Percentiles rank a stretch among this genome's conserved stretches.
Evolutionary conservation across 352 stramenopile genomes (phyloP).

Genomic region (Phytopythium chamaehyphon): DNA sequence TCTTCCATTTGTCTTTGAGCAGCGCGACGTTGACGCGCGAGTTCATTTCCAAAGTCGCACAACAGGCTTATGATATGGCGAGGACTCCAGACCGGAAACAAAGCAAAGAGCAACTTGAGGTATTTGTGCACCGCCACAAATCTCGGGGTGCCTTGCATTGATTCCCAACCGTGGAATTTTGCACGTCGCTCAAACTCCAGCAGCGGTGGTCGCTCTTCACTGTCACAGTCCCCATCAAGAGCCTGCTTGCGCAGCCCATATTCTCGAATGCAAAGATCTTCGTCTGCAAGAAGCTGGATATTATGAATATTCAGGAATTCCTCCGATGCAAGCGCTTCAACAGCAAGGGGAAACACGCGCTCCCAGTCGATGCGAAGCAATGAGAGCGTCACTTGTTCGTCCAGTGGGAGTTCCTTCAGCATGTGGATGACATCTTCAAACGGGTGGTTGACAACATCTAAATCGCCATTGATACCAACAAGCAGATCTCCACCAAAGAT

Average conservation of each 20-base stretch:
- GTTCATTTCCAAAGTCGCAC: conserved; percentile 27
- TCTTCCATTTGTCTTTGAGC: conserved; percentile 14
- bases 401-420: conserved; percentile 55
- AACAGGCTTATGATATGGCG: conserved; percentile 45
- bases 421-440: conserved; percentile 68
- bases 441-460: conserved; percentile 44
- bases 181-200: conserved; percentile 66
- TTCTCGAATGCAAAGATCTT: conserved; percentile 71
- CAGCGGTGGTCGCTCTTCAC: conserved; percentile 44
- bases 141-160: conserved; percentile 43
- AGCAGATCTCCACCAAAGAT: conserved; percentile 72
- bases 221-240: conserved; percentile 63
- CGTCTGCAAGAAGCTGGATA: conserved; percentile 45
- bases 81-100: conserved; percentile 73
- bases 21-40: conserved; percentile 12
- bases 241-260: conserved; percentile 79
- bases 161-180: conserved; percentile 76
- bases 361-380: conserved; percentile 67
- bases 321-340: conserved; percentile 35
- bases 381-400: conserved; percentile 35
- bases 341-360: conserved; percentile 44
- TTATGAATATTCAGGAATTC: conserved; percentile 47
- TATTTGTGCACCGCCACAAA: conserved; percentile 62
- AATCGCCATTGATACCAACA: conserved; percentile 55
- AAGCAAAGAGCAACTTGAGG: conserved; percentile 69